phyloP scores from a whole-genome alignment of 176 grass and related monocot species.

The Triticum turgidum region DNA sequence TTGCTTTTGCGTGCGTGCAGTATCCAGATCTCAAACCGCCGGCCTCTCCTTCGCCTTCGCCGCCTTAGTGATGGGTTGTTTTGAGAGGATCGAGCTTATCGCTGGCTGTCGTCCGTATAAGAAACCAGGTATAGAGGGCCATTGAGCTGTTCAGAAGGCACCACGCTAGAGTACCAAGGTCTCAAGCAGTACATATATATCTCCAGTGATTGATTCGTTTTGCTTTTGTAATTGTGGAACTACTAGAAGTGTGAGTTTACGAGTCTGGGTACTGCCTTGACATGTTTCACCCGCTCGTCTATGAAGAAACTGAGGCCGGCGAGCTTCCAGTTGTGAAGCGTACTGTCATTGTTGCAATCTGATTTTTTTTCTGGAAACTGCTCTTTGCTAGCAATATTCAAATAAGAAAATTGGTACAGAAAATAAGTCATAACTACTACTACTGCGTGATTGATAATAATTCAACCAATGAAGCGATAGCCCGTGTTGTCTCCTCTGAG shows the following conservation, averaged over 20 bases:
- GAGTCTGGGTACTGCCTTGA: background rate
- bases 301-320: background rate
- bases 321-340: background rate
- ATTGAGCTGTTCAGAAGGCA: constrained; percentile 29
- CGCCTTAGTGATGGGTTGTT: constrained; percentile 38
- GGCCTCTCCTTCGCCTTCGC: constrained; percentile 74
- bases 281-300: constrained; percentile 9
- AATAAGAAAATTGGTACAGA: background rate
- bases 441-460: no score
- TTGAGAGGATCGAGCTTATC: background rate
- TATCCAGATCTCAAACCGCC: constrained; percentile 97
- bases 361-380: background rate
- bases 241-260: constrained; percentile 25
- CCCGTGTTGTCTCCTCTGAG: no score
- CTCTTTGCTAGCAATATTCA: background rate
- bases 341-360: background rate
- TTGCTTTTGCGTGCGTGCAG: constrained; percentile 37
- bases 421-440: no score
- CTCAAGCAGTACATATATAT: constrained; percentile 31
- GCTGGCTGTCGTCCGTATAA: background rate
- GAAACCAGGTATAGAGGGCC: constrained; percentile 28
- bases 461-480: no score
- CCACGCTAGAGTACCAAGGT: constrained; percentile 1
- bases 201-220: background rate
- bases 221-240: constrained; percentile 29